Conservation (phyloP, 192 early-diverging fungal species). For the Funneliformis mosseae region DNA sequence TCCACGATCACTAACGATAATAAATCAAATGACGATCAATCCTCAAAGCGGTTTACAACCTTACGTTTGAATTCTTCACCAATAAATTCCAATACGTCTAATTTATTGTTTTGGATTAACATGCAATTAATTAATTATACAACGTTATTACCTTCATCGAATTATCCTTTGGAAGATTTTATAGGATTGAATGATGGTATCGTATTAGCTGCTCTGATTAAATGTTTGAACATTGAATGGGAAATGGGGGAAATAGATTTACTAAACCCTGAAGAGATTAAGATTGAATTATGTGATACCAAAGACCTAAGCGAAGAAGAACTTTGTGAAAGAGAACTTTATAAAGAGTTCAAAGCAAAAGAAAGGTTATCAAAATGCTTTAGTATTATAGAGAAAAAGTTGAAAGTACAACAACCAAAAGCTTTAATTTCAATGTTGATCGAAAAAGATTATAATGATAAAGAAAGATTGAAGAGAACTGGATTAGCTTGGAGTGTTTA, state of each 20-base stretch:
- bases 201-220: conserved; percentile 1
- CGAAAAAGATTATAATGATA: conserved; percentile 7
- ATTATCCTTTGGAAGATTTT: conserved; percentile 28
- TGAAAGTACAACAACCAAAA: conserved; percentile 3
- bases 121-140: conserved; percentile 29
- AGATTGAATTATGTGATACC: not conserved
- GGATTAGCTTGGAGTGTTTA: conserved; percentile 20
- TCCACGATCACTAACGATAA: not conserved
- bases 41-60: conserved; percentile 4
- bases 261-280: not conserved
- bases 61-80: conserved; percentile 19
- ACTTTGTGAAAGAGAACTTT: not conserved
- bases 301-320: not conserved
- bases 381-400: conserved; percentile 11
- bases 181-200: conserved; percentile 27
- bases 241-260: conserved; percentile 16
- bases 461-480: not conserved
- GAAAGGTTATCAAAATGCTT: conserved; percentile 22
- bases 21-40: not conserved
- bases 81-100: conserved; percentile 2
- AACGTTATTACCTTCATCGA: not conserved
- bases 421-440: conserved; percentile 6
- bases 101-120: conserved; percentile 30
- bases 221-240: conserved; percentile 22
- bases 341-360: conserved; percentile 9